Evolutionary conservation across 345 rosid genomes (phyloP).

Genomic region (Eucalyptus cloeziana): DNA sequence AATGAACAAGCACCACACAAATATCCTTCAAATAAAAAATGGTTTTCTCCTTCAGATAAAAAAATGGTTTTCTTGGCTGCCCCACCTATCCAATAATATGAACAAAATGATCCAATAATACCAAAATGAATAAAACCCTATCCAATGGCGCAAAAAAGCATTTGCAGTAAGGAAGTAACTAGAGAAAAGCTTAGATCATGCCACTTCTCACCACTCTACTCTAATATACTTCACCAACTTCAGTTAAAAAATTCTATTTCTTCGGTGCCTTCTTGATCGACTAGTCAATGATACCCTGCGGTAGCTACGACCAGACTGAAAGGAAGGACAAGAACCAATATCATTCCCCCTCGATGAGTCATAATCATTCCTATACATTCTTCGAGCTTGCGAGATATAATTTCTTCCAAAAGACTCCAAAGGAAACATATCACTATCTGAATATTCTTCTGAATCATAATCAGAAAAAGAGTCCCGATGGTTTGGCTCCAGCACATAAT

Average conservation of each 20-base stretch:
- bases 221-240: conserved; percentile 4
- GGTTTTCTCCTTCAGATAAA: not conserved
- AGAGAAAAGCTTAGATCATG: not conserved
- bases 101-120: not conserved
- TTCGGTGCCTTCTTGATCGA: conserved; percentile 25
- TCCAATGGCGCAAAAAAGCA: not conserved
- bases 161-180: not conserved
- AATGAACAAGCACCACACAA: not conserved
- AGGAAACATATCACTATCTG: conserved; percentile 21
- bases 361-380: conserved; percentile 15
- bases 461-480: conserved; percentile 21
- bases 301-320: conserved; percentile 12
- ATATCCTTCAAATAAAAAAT: not conserved
- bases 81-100: not conserved
- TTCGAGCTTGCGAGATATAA: conserved; percentile 4
- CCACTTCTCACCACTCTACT: not conserved
- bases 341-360: conserved; percentile 26
- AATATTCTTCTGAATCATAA: conserved; percentile 48
- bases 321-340: conserved; percentile 17
- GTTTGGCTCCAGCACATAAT: conserved; percentile 79
- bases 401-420: conserved; percentile 26
- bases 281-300: conserved; percentile 18
- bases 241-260: conserved; percentile 26
- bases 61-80: not conserved
- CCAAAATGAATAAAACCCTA: not conserved